A percentile compares a stretch with the other conserved stretches of the same genome.
These are phyloP conservation scores for Umbelopsis sp. DNA, from an alignment of 192 early-diverging fungal species.

Conservation along the genomic window DNA sequence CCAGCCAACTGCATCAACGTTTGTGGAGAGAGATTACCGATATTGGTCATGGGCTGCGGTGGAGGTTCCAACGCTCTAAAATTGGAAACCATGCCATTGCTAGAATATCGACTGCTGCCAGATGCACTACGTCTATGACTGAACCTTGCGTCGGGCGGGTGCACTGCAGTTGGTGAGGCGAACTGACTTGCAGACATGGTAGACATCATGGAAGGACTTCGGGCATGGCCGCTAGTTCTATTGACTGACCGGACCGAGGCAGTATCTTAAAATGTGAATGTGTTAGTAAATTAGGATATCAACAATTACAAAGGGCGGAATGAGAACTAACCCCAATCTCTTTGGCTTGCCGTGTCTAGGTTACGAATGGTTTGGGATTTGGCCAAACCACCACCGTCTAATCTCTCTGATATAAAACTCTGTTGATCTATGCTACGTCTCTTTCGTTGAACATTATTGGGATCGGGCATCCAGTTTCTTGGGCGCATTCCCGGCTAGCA, in stretches of 20 bases:
- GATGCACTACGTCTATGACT: not conserved
- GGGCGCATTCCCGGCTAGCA: not conserved
- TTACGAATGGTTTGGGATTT: not conserved
- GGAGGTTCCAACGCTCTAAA: slow-evolving; percentile 42
- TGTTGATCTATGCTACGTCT: not conserved
- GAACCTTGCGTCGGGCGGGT: not conserved
- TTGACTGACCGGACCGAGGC: not conserved
- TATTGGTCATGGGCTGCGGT: slow-evolving; percentile 20
- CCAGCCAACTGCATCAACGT: slow-evolving; percentile 44
- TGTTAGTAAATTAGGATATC: not conserved
- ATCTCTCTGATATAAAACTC: not conserved
- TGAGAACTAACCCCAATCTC: slow-evolving; percentile 6
- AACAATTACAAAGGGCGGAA: not conserved
- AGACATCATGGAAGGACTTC: slow-evolving; percentile 2
- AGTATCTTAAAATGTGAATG: not conserved
- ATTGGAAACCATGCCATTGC: slow-evolving; percentile 31
- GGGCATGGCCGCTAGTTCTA: not conserved
- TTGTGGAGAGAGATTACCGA: slow-evolving; percentile 26
- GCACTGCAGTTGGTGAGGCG: not conserved
- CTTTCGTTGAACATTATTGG: not conserved
- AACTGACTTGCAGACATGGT: not conserved
- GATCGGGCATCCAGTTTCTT: slow-evolving; percentile 16
- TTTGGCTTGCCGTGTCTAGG: not conserved
- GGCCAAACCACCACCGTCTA: slow-evolving; percentile 1
- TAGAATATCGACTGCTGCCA: slow-evolving; percentile 31